Evolutionary conservation across 805 yeast genomes (phyloP), one percentile per base, ranked within the genome.

Genomic region (Yarrowia sp.): DNA sequence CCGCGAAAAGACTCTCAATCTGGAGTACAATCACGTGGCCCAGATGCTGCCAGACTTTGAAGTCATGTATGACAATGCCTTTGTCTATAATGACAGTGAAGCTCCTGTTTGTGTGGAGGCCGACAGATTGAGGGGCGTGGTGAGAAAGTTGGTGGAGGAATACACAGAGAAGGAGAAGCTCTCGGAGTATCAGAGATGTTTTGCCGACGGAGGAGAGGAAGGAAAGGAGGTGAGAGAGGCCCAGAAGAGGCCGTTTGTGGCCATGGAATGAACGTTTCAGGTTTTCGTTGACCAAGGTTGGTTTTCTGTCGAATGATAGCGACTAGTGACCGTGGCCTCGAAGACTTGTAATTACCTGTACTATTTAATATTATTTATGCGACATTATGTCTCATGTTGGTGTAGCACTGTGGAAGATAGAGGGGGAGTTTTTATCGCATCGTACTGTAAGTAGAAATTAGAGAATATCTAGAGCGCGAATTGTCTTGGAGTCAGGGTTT

Each of bases 101-200:
- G 63, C 63, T 10, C 63, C 63, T 5, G 63, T 58, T 3, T 58
- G 63, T 22, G 41, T 41, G 49, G 63, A 58, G 8, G 63, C 63
- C 1, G 2, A 28, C 1, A 16, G 63, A 11, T 28, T 58, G 16
- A 14, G 51, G 9, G 41, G 32, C 2, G 51, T 21, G 16, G 63
- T 43, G 21, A 40, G 24, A 5, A 14, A 16, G n/a, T 22, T 58
- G 8, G 41, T 58, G 26, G 41, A 58, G n/a, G n/a, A 28, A n/a
- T 58, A 58, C 12, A 41, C 51, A 0, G 24, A 41, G 14, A 19
- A 41, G 32, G 63, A 54, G 26, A 28, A 38, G 26, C 26, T 36
- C 16, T n/a, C 17, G 7, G 59, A 51, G 59, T 51, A 51, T 30
- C 59, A 51, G 43, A 16, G 59, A 11, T 51, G 59, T 24, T 51